Evolutionary conservation across 306 rosid species (phyloP), one percentile per base, ranked within the genome.

Genomic region (Fragaria iinumae): DNA sequence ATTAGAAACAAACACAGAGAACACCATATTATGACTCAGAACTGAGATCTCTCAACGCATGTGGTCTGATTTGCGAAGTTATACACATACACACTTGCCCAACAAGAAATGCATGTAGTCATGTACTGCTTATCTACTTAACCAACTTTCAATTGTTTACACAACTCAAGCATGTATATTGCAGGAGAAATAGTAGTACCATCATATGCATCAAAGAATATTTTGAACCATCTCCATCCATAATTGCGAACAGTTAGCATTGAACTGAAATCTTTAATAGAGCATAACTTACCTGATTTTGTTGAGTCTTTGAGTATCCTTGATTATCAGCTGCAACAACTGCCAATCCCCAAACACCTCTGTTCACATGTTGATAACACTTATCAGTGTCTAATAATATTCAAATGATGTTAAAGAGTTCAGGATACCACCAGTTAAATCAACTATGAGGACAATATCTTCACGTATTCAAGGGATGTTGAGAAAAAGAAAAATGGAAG

Each of bases 241-340:
- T 34, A 41, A 12, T 59, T 23, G 20, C 23, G 16, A n/a, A 43
- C 2, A 47, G 55, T 47, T 23, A 27, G 25, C 25, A 74, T 5
- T 47, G 10, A 64, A 75, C 38, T 20, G 48, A 32, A 47, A 64
- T 75, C 32, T 45, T 5, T 66, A 66, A 67, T 23, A 52, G 57
- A 52, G 18, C 34, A 43, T 49, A 47, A 76, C 41, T 52, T 29
- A 52, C 55, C 74, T 76, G 67, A 5, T 25, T 76, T 67, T 17
- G 60, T 55, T 52, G 8, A 76, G 74, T 39, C n/a, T 76, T 53
- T 36, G 39, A 77, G 73, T 45, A 53, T 47, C 59, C 67, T 52
- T 20, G 4, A 27, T 55, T 34, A 67, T 49, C 29, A 66, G 38
- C 23, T 21, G 67, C 59, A 11, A 44, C 11, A 53, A 55, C 44